These are phyloP conservation scores for Rutidosis leptorrhynchoides DNA, from an alignment of 129 eudicot genomes.

Conservation along the genomic window DNA sequence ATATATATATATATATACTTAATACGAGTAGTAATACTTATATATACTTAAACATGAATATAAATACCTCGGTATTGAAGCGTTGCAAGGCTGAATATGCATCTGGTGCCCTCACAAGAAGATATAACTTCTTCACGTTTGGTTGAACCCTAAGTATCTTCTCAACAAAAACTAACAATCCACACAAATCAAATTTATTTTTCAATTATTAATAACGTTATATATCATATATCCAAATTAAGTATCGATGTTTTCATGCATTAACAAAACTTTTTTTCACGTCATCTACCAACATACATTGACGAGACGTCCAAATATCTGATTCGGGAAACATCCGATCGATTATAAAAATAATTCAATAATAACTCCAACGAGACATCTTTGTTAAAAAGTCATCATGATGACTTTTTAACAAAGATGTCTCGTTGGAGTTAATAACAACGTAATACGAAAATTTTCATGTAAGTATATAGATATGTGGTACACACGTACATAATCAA, in stretches of 20 bases:
- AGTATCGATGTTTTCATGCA: background rate
- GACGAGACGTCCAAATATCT: background rate
- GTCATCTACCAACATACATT: background rate
- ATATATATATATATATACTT: too few species aligned
- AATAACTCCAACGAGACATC: background rate
- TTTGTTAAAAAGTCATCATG: too few species aligned
- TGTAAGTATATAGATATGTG: too few species aligned
- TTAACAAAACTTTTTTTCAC: background rate
- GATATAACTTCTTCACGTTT: slow-evolving; percentile 77
- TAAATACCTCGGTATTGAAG: slow-evolving; percentile 58
- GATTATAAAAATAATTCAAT: background rate
- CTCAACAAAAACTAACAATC: slow-evolving; percentile 68
- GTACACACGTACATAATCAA: background rate
- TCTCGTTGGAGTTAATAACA: too few species aligned
- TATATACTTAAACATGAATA: background rate
- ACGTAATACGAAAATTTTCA: too few species aligned
- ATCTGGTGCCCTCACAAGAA: slow-evolving; percentile 77
- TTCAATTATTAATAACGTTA: background rate
- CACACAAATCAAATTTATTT: slow-evolving; percentile 10
- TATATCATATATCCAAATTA: background rate
- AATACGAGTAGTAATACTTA: too few species aligned
- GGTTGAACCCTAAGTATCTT: slow-evolving; percentile 94
- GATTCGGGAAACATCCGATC: background rate
- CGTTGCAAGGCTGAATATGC: slow-evolving; percentile 65
- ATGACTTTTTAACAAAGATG: too few species aligned